Conservation (phyloP, 441 rosid genomes). For the Syzygium syzygioides region DNA sequence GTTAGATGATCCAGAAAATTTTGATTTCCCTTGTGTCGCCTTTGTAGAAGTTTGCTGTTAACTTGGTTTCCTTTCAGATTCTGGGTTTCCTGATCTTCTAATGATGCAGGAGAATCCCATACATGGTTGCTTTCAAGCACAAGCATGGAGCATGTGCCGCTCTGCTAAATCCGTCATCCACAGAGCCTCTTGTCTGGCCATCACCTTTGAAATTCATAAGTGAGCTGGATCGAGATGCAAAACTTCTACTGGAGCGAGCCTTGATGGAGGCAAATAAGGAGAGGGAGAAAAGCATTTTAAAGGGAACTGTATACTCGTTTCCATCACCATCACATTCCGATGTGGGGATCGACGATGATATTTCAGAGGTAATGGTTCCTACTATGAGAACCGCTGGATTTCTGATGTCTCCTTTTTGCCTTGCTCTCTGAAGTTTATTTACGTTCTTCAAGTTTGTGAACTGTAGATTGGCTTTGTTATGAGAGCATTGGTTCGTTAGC, state of each 20-base stretch:
- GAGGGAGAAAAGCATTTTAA: slow-evolving; percentile 80
- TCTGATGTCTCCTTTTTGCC: not conserved
- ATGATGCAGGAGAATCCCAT: slow-evolving; percentile 76
- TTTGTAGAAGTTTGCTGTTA: not conserved
- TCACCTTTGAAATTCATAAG: slow-evolving; percentile 92
- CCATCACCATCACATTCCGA: slow-evolving; percentile 72
- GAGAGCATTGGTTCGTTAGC: not conserved
- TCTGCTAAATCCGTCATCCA: slow-evolving; percentile 82
- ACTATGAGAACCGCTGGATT: not conserved
- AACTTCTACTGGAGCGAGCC: slow-evolving; percentile 70
- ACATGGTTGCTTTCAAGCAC: slow-evolving; percentile 66
- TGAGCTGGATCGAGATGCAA: slow-evolving; percentile 84
- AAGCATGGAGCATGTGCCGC: slow-evolving; percentile 88
- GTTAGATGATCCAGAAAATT: not conserved
- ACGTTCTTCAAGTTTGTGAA: not conserved
- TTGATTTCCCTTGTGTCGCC: not conserved
- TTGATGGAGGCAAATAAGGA: slow-evolving; percentile 79
- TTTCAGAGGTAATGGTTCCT: slow-evolving; percentile 67
- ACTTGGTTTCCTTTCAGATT: not conserved
- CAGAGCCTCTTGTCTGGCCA: slow-evolving; percentile 98
- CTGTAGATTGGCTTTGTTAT: not conserved
- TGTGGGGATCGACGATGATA: slow-evolving; percentile 51
- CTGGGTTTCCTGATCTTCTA: not conserved
- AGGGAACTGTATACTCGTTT: slow-evolving; percentile 50
- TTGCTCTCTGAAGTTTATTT: not conserved